phyloP scores from a whole-genome alignment of 2,329 filamentous ascomycete species.

The Neospermospora avenae region DNA sequence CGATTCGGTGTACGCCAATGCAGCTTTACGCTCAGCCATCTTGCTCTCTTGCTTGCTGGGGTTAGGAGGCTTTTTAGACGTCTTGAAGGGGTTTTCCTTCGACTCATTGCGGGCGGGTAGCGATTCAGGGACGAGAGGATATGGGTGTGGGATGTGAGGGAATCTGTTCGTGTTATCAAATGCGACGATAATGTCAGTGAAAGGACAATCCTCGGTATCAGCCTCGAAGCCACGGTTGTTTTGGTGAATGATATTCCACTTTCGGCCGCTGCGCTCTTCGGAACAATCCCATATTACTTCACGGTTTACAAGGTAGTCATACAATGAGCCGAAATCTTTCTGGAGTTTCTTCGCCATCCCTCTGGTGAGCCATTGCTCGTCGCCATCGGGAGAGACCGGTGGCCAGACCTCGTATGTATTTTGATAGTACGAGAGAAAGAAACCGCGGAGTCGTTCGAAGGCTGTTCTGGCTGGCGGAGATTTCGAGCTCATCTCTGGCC shows the following conservation, averaged over 20 bases:
- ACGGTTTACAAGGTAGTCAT: slow-evolving; percentile 68
- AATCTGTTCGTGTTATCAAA: slow-evolving; percentile 62
- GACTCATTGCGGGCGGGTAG: slow-evolving; percentile 36
- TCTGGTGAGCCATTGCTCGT: slow-evolving; percentile 59
- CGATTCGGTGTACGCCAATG: slow-evolving; percentile 55
- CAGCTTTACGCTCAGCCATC: slow-evolving; percentile 27
- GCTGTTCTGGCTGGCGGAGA: slow-evolving; percentile 40
- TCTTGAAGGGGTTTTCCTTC: slow-evolving; percentile 20
- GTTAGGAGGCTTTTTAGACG: slow-evolving; percentile 15
- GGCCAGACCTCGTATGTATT: slow-evolving; percentile 60
- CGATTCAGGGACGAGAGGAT: slow-evolving; percentile 59
- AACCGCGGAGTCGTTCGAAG: slow-evolving; percentile 58
- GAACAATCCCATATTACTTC: slow-evolving; percentile 63
- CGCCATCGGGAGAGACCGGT: slow-evolving; percentile 41
- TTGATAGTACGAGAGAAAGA: slow-evolving; percentile 57
- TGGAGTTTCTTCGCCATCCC: slow-evolving; percentile 55
- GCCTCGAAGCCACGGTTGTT: slow-evolving; percentile 46
- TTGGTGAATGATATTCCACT: slow-evolving; percentile 60
- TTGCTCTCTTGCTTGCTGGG: slow-evolving; percentile 19
- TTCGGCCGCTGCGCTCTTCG: slow-evolving; percentile 57
- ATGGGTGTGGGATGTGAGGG: slow-evolving; percentile 65
- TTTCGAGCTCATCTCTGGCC: slow-evolving; percentile 43
- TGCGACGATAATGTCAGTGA: slow-evolving; percentile 63
- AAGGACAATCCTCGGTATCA: slow-evolving; percentile 52
- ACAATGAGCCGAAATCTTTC: slow-evolving; percentile 64